These are phyloP conservation scores for Panaeolus papilionaceus DNA, from an alignment of 768 basidiomycete genomes.

Conservation along the genomic window DNA sequence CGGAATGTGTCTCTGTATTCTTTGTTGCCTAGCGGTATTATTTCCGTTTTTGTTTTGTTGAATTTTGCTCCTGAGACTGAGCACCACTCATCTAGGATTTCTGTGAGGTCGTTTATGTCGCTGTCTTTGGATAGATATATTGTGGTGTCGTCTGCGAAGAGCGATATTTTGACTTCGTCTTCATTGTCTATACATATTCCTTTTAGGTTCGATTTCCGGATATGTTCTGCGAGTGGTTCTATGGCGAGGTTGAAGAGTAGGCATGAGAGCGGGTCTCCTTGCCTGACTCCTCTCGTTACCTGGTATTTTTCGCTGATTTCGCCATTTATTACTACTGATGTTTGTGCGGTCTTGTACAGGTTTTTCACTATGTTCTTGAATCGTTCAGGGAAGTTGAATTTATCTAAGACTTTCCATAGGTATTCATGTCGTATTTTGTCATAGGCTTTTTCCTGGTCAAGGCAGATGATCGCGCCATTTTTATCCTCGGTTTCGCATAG, in stretches of 20 bases:
- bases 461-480: slow-evolving; percentile 28
- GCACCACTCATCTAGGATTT: slow-evolving; percentile 27
- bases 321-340: slow-evolving; percentile 42
- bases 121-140: slow-evolving; percentile 36
- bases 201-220: slow-evolving; percentile 36
- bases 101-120: slow-evolving; percentile 26
- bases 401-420: slow-evolving; percentile 32
- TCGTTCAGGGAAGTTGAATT: slow-evolving; percentile 29
- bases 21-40: slow-evolving; percentile 22
- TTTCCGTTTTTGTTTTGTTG: slow-evolving; percentile 47
- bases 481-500: slow-evolving; percentile 30
- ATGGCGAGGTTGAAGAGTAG: slow-evolving; percentile 48
- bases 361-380: slow-evolving; percentile 38
- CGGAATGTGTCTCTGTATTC: slow-evolving; percentile 13
- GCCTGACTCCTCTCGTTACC: slow-evolving; percentile 37
- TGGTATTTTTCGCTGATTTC: slow-evolving; percentile 29
- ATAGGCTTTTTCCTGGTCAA: not conserved
- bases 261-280: slow-evolving; percentile 44
- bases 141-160: slow-evolving; percentile 47
- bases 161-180: slow-evolving; percentile 25
- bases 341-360: slow-evolving; percentile 34
- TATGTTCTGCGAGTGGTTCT: slow-evolving; percentile 40
- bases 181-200: slow-evolving; percentile 30
- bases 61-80: slow-evolving; percentile 46
- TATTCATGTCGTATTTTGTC: slow-evolving; percentile 20